A percentile compares a stretch with the other conserved stretches of the same genome.
phyloP scores from a whole-genome alignment of 108 stramenopile species.

The Pseudonitzschia delicatissima region DNA sequence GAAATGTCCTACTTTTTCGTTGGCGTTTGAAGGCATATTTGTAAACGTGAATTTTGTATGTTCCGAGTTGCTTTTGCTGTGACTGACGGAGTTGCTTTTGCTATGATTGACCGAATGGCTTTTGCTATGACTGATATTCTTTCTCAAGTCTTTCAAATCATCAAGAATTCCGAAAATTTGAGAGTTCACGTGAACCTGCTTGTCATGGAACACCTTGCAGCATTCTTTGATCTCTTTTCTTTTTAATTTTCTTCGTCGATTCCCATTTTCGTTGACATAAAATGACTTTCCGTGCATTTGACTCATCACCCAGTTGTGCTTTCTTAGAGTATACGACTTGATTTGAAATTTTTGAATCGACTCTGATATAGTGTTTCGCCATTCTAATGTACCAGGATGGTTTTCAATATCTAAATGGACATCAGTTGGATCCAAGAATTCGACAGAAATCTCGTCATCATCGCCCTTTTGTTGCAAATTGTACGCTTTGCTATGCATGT shows the following conservation, averaged over 20 bases:
- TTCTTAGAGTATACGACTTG: constrained; percentile 8
- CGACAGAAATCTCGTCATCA: neutral
- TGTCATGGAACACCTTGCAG: constrained; percentile 9
- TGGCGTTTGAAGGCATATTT: neutral
- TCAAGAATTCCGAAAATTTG: constrained; percentile 6
- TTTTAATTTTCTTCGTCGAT: constrained; percentile 3
- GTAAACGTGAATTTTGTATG: neutral
- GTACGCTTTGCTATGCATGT: neutral
- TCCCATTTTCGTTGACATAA: constrained; percentile 8
- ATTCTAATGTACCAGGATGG: constrained; percentile 10
- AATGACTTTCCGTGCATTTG: constrained; percentile 3
- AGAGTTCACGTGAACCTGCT: neutral
- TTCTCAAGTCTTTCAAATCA: constrained; percentile 12
- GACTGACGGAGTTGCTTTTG: neutral
- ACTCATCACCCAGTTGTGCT: constrained; percentile 12
- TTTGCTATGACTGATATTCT: constrained; percentile 13
- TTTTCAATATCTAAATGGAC: constrained; percentile 12
- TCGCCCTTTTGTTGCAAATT: neutral
- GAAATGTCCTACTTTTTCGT: neutral
- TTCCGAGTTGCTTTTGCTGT: constrained; percentile 12
- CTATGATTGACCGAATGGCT: constrained; percentile 9
- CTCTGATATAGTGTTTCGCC: neutral
- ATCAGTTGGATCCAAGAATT: constrained; percentile 7
- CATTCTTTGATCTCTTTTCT: constrained; percentile 10
- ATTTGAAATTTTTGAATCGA: constrained; percentile 11